Evolutionary conservation across 1,284 basidiomycete species (phyloP).

Genomic region (Xanthoconium separans): DNA sequence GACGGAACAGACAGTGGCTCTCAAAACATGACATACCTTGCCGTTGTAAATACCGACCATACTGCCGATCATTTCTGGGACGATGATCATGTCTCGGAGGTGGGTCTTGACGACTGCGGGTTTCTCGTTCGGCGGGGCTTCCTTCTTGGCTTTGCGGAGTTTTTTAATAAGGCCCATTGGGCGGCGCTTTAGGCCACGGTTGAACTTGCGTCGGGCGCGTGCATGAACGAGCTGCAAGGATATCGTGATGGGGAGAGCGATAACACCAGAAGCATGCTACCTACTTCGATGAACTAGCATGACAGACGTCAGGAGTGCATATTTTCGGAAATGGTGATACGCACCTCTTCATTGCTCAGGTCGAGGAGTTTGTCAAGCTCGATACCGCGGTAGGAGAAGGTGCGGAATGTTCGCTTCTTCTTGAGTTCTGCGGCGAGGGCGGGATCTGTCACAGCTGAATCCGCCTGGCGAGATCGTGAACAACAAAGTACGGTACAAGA

Average conservation of each 20-base stretch:
- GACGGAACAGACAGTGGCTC: neutral
- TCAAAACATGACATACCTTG: constrained; percentile 59
- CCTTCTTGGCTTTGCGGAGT: constrained; percentile 99
- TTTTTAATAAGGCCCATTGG: constrained; percentile 99
- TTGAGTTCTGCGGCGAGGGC: constrained; percentile 90
- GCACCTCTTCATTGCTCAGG: constrained; percentile 90
- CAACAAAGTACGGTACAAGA: neutral
- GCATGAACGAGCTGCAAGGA: constrained; percentile 87
- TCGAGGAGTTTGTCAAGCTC: constrained; percentile 98
- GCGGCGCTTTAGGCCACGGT: constrained; percentile 97
- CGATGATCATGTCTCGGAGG: constrained; percentile 99
- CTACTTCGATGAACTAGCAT: constrained; percentile 72
- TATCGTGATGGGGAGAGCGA: constrained; percentile 5
- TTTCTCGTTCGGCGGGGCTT: constrained; percentile 97
- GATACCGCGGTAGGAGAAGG: constrained; percentile 97
- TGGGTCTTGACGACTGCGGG: constrained; percentile 99
- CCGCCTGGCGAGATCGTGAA: constrained; percentile 54
- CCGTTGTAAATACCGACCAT: constrained; percentile 98
- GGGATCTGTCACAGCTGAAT: constrained; percentile 81
- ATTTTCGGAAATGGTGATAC: constrained; percentile 26
- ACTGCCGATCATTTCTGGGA: constrained; percentile 99
- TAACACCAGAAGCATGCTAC: constrained; percentile 21
- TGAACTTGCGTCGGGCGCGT: constrained; percentile 98
- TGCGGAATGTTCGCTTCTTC: constrained; percentile 98
- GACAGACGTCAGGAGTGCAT: neutral